These are phyloP conservation scores for Kingdonia uniflora DNA, from an alignment of 164 flowering plant species.

Conservation along the genomic window DNA sequence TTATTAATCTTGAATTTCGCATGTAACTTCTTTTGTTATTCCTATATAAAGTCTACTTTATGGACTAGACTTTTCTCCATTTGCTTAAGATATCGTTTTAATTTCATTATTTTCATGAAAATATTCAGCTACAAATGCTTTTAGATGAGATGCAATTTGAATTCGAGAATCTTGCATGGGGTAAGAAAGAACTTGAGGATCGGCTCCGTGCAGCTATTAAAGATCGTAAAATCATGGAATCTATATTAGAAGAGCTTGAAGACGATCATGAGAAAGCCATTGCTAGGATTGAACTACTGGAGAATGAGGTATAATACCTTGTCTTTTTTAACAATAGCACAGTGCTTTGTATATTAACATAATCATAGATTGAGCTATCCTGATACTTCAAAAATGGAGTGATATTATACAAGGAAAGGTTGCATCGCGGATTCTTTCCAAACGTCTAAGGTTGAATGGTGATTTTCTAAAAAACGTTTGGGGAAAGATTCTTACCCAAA, in stretches of 20 bases:
- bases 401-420: not conserved
- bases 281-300: slow-evolving; percentile 34
- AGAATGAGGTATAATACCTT: slow-evolving; percentile 31
- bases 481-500: too few relatives aligned
- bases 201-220: slow-evolving; percentile 27
- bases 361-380: not conserved
- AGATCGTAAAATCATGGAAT: slow-evolving; percentile 38
- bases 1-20: too few relatives aligned
- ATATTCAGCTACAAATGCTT: slow-evolving; percentile 46
- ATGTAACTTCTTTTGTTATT: too few relatives aligned
- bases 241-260: slow-evolving; percentile 47
- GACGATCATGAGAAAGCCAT: slow-evolving; percentile 60
- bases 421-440: not conserved
- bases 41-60: too few relatives aligned
- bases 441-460: not conserved
- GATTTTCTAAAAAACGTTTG: too few relatives aligned
- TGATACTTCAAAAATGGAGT: not conserved
- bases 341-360: not conserved
- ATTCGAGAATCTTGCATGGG: slow-evolving; percentile 49
- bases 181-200: slow-evolving; percentile 33
- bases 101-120: not conserved
- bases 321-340: not conserved
- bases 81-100: not conserved
- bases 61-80: too few relatives aligned
- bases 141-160: slow-evolving; percentile 38